phyloP scores from a whole-genome alignment of 306 rosid species.

The Quercus suber region DNA sequence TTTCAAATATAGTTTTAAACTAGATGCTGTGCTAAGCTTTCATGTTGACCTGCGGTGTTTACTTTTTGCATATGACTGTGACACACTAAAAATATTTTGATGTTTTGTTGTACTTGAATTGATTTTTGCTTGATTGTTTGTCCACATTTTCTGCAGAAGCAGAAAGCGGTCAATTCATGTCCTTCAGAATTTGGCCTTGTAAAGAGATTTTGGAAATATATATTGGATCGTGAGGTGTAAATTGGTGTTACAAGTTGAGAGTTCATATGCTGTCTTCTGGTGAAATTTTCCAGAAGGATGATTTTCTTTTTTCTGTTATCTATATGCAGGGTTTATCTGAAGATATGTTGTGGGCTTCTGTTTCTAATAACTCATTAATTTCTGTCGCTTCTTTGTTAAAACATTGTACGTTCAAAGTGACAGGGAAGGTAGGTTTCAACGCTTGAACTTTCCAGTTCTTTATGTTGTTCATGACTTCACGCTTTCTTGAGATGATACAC shows the following conservation, averaged over 20 bases:
- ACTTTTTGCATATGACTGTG: slow-evolving; percentile 8
- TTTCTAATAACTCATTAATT: slow-evolving; percentile 68
- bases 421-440: slow-evolving; percentile 61
- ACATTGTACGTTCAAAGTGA: slow-evolving; percentile 57
- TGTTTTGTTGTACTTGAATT: slow-evolving; percentile 1
- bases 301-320: neutral
- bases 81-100: neutral
- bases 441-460: neutral
- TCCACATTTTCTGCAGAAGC: slow-evolving; percentile 65
- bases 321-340: slow-evolving; percentile 56
- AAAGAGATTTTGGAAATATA: slow-evolving; percentile 90
- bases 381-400: slow-evolving; percentile 67
- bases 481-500: slow-evolving; percentile 5
- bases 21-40: neutral
- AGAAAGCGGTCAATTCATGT: slow-evolving; percentile 64
- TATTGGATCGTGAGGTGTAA: slow-evolving; percentile 68
- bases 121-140: slow-evolving; percentile 19
- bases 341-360: slow-evolving; percentile 82
- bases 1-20: neutral
- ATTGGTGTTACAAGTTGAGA: slow-evolving; percentile 3
- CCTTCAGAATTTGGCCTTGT: slow-evolving; percentile 77
- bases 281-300: slow-evolving; percentile 9
- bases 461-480: neutral
- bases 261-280: neutral
- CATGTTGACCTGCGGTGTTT: neutral